Percentiles rank a stretch among this genome's conserved stretches.
Evolutionary conservation across 805 yeast genomes (phyloP).

Genomic region (Saccharomycopsis vini): DNA sequence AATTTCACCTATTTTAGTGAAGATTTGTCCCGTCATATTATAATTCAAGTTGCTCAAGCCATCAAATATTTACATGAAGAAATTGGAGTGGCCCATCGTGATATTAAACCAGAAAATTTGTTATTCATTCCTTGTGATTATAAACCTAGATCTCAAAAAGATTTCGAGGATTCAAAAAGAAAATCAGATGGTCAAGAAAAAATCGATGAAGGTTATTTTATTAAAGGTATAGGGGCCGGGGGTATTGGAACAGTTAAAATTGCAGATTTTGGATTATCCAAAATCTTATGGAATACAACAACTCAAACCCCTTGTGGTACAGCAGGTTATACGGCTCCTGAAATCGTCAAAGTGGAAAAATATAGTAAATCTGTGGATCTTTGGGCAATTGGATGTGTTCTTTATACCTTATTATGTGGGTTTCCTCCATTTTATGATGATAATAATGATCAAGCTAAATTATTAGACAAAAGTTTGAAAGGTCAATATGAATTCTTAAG

Average conservation of each 20-base stretch:
- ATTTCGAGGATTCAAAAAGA: slow-evolving; percentile 24
- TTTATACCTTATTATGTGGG: slow-evolving; percentile 61
- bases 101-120: slow-evolving; percentile 74
- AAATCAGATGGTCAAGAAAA: slow-evolving; percentile 52
- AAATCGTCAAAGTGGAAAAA: slow-evolving; percentile 49
- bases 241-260: slow-evolving; percentile 54
- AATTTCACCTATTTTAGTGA: slow-evolving; percentile 71
- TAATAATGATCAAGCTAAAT: slow-evolving; percentile 46
- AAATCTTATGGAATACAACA: slow-evolving; percentile 39
- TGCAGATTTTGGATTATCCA: slow-evolving; percentile 66
- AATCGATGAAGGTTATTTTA: slow-evolving; percentile 52
- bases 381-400: slow-evolving; percentile 67
- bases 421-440: slow-evolving; percentile 70
- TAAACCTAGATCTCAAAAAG: slow-evolving; percentile 21
- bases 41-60: slow-evolving; percentile 62
- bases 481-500: slow-evolving; percentile 67
- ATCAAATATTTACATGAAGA: slow-evolving; percentile 64
- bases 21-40: slow-evolving; percentile 62
- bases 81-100: slow-evolving; percentile 67
- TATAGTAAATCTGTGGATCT: slow-evolving; percentile 63
- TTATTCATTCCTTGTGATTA: slow-evolving; percentile 49
- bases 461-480: slow-evolving; percentile 58
- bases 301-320: slow-evolving; percentile 73
- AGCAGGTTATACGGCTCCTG: slow-evolving; percentile 70
- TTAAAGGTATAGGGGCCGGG: slow-evolving; percentile 49